phyloP scores from a whole-genome alignment of 2,329 filamentous ascomycete genomes.

The Anthostomella pinea region DNA sequence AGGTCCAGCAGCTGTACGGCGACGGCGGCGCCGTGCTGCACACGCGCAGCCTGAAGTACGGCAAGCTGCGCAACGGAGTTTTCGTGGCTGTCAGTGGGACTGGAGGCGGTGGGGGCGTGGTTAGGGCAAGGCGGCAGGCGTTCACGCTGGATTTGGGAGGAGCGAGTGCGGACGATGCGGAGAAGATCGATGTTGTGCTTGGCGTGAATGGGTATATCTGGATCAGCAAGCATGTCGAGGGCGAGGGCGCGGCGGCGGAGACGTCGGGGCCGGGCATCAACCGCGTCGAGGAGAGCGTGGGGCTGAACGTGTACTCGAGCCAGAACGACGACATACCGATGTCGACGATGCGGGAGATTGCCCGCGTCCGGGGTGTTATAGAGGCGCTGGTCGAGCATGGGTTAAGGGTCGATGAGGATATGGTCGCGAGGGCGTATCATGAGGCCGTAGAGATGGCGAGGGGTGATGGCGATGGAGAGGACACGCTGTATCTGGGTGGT shows the following conservation, averaged over 20 bases:
- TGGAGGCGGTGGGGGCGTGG: conserved; percentile 82
- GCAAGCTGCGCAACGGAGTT: conserved; percentile 89
- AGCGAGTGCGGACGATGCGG: conserved; percentile 41
- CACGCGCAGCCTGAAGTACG: conserved; percentile 87
- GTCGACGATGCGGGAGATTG: conserved; percentile 82
- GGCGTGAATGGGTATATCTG: conserved; percentile 98
- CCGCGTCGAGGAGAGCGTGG: conserved; percentile 82
- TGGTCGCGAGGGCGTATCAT: conserved; percentile 77
- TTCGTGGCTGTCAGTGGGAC: conserved; percentile 81
- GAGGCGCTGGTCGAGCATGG: conserved; percentile 78
- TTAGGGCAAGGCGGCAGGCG: conserved; percentile 78
- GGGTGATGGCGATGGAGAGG: conserved; percentile 52
- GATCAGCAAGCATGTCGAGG: conserved; percentile 80
- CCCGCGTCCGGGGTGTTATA: conserved; percentile 77
- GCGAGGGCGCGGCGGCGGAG: conserved; percentile 44
- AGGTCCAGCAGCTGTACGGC: conserved; percentile 84
- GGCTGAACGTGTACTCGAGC: conserved; percentile 84
- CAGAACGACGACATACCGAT: conserved; percentile 84
- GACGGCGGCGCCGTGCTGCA: conserved; percentile 87
- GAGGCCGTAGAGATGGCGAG: conserved; percentile 74
- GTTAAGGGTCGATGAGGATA: conserved; percentile 85
- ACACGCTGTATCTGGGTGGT: conserved; percentile 59
- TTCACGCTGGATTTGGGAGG: conserved; percentile 67
- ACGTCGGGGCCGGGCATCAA: conserved; percentile 64
- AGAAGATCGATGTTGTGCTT: conserved; percentile 78